phyloP scores from a whole-genome alignment of 2,329 filamentous ascomycete species.

The Cladobotryum protrusum region DNA sequence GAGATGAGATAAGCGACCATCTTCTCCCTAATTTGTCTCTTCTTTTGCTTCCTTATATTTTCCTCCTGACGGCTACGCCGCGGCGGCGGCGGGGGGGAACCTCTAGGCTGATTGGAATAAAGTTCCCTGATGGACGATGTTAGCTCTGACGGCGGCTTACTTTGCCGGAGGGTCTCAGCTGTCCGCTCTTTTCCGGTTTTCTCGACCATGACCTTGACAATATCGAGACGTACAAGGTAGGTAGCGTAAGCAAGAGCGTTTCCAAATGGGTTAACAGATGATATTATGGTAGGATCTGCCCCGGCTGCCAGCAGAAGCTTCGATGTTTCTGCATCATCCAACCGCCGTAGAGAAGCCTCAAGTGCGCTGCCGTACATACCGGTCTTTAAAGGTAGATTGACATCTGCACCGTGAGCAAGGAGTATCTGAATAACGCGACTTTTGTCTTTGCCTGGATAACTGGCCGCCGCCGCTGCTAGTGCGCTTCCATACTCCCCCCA shows the following conservation, averaged over 20 bases:
- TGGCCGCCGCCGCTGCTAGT: neutral
- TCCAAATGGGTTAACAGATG: neutral
- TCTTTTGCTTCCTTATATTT: no score
- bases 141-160: neutral
- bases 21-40: no score
- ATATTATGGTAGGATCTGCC: neutral
- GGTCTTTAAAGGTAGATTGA: neutral
- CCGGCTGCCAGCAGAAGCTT: neutral
- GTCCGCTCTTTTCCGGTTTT: neutral
- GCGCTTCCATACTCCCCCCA: neutral
- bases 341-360: neutral
- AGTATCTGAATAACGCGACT: neutral
- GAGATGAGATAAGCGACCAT: neutral
- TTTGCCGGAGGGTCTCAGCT: no score
- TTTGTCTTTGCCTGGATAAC: fast-evolving
- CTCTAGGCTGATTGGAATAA: no score
- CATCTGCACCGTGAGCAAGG: neutral
- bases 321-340: neutral
- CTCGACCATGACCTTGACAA: neutral
- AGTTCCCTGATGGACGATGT: neutral
- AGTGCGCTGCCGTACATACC: neutral
- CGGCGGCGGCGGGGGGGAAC: no score
- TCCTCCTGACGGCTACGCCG: no score
- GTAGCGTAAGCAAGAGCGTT: constrained; percentile 5
- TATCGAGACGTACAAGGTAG: neutral